Conservation (phyloP, 164 flowering plant genomes). For the Aristolochia fimbriata region DNA sequence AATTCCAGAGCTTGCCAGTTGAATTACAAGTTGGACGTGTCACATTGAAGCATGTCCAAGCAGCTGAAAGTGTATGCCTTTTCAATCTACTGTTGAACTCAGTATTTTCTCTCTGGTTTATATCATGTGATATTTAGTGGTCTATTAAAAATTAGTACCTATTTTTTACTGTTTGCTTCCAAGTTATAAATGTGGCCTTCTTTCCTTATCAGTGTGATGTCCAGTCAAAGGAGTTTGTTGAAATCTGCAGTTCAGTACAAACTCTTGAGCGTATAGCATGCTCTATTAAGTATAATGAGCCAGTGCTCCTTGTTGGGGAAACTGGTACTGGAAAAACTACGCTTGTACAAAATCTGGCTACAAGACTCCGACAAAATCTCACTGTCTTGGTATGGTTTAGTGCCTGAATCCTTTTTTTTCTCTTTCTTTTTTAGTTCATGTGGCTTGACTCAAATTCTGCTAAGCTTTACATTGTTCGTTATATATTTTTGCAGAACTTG, state of each 20-base stretch:
- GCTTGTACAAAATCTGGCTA: constrained; percentile 82
- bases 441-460: background rate
- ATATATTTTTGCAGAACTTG: constrained; percentile 48
- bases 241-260: constrained; percentile 54
- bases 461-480: background rate
- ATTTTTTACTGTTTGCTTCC: background rate
- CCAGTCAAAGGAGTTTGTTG: constrained; percentile 47
- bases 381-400: constrained; percentile 68
- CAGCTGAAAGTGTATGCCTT: constrained; percentile 15
- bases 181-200: background rate
- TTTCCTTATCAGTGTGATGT: constrained; percentile 24
- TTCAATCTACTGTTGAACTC: constrained; percentile 5
- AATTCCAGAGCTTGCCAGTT: constrained; percentile 33
- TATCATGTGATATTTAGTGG: background rate
- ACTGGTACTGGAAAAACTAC: constrained; percentile 99
- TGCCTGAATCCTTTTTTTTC: background rate
- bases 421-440: background rate
- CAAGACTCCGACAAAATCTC: constrained; percentile 61
- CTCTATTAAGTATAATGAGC: constrained; percentile 80
- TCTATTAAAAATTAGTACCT: no score
- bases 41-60: constrained; percentile 25
- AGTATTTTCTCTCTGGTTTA: background rate
- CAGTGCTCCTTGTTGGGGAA: constrained; percentile 96
- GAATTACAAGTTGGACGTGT: constrained; percentile 60
- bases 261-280: constrained; percentile 80